phyloP scores from a whole-genome alignment of 345 rosid genomes.

The Eucalyptus microcorys region DNA sequence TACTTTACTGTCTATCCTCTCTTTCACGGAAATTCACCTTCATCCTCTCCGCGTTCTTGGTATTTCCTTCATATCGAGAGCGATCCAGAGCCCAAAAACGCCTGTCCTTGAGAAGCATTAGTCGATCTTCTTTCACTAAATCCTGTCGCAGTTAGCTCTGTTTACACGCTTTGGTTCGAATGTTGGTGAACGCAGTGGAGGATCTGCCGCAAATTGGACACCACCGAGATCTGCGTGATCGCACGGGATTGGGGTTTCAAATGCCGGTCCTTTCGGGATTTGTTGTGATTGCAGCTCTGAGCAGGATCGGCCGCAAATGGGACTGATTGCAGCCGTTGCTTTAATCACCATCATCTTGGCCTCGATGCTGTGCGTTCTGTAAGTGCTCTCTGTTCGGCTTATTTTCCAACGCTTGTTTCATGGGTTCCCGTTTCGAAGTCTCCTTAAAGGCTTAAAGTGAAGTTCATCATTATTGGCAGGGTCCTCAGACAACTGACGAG shows the following conservation, averaged over 20 bases:
- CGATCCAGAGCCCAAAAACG: background rate
- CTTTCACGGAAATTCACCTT: background rate
- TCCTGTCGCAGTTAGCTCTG: background rate
- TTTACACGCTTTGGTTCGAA: background rate
- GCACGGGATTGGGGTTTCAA: background rate
- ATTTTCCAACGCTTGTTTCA: background rate
- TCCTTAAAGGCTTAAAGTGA: background rate
- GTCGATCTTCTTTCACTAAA: background rate
- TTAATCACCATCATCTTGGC: background rate
- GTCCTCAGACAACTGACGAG: background rate
- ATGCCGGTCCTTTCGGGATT: background rate
- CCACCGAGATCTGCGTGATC: background rate
- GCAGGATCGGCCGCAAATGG: background rate
- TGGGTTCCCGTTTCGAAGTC: background rate
- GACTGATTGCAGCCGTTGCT: background rate
- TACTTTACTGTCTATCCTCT: too few species aligned
- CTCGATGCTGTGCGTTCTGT: rapidly evolving
- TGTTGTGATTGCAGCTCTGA: background rate
- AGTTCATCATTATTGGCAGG: rapidly evolving
- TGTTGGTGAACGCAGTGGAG: background rate
- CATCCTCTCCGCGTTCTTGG: background rate
- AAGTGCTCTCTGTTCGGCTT: background rate
- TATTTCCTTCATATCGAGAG: background rate
- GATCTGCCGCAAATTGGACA: background rate
- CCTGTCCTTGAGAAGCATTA: background rate